Conservation (phyloP, 176 grass and related monocot genomes). For the Thalia dealbata region DNA sequence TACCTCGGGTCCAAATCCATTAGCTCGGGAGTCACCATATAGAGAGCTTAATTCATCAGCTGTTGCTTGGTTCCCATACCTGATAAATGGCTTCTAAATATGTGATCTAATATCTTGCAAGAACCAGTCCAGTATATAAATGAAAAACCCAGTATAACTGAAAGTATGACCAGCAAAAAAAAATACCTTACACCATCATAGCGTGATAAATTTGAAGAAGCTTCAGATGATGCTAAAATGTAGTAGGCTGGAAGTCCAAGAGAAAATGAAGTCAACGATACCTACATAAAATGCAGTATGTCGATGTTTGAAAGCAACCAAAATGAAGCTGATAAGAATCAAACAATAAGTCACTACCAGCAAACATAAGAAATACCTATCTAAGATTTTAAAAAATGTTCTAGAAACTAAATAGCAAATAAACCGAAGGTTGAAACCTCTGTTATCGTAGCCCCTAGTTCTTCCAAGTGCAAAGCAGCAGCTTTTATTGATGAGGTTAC, state of each 20-base stretch:
- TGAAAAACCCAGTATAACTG: background rate
- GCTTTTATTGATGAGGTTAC: conserved; percentile 56
- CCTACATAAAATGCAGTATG: conserved; percentile 28
- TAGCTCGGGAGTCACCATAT: conserved; percentile 67
- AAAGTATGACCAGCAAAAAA: conserved; percentile 1
- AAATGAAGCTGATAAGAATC: background rate
- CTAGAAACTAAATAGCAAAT: conserved; percentile 3
- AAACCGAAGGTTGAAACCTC: conserved; percentile 43
- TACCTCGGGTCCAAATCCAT: conserved; percentile 84
- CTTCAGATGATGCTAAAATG: conserved; percentile 87
- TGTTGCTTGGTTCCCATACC: conserved; percentile 57
- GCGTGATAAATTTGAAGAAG: conserved; percentile 91
- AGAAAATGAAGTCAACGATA: conserved; percentile 85
- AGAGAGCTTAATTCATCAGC: conserved; percentile 63
- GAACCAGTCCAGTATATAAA: background rate
- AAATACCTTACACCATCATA: conserved; percentile 93
- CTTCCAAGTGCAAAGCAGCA: conserved; percentile 77
- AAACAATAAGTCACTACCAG: background rate
- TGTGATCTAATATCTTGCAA: background rate
- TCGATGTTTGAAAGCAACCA: background rate
- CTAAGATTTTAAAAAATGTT: background rate
- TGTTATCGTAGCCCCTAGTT: conserved; percentile 57
- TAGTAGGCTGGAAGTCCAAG: conserved; percentile 91
- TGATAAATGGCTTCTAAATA: conserved; percentile 24
- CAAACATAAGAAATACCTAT: background rate